A percentile compares a stretch with the other conserved stretches of the same genome.
Evolutionary conservation across 139 green algal species (phyloP).

Genomic region (Auxenochlorella pyrenoidosa): DNA sequence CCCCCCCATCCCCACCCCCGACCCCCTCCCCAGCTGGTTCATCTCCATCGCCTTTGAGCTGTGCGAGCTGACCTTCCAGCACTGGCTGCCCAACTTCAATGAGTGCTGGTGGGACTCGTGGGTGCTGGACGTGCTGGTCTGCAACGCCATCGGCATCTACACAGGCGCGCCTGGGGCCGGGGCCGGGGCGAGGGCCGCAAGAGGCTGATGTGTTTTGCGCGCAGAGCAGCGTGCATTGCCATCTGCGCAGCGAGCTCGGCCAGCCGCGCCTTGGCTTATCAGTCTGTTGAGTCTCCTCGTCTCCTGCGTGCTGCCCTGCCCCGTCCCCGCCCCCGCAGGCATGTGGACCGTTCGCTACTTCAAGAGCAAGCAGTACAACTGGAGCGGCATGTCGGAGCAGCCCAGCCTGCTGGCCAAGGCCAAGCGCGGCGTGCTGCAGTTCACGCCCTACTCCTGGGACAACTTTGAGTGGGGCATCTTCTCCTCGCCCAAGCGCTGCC

Average conservation of each 20-base stretch:
- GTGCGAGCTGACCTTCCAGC: slow-evolving; percentile 76
- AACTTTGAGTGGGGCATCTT: slow-evolving; percentile 69
- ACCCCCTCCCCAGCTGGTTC: slow-evolving; percentile 36
- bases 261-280: too few species aligned
- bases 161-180: slow-evolving; percentile 34
- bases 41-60: slow-evolving; percentile 69
- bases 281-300: too few species aligned
- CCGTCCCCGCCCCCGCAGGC: too few species aligned
- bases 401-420: slow-evolving; percentile 65
- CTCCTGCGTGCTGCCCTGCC: too few species aligned
- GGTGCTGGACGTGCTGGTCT: slow-evolving; percentile 89
- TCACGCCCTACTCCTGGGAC: slow-evolving; percentile 83
- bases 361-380: slow-evolving; percentile 71
- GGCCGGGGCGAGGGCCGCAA: too few species aligned
- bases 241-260: too few species aligned
- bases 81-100: slow-evolving; percentile 97
- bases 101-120: slow-evolving; percentile 98
- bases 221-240: too few species aligned
- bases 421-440: slow-evolving; percentile 71
- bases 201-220: too few species aligned
- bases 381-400: slow-evolving; percentile 73
- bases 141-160: slow-evolving; percentile 83
- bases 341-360: slow-evolving; percentile 77
- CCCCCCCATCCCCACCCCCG: not conserved
- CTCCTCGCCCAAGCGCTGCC: slow-evolving; percentile 63